Evolutionary conservation across 345 rosid species (phyloP).

Genomic region (Ailanthus altissimus): DNA sequence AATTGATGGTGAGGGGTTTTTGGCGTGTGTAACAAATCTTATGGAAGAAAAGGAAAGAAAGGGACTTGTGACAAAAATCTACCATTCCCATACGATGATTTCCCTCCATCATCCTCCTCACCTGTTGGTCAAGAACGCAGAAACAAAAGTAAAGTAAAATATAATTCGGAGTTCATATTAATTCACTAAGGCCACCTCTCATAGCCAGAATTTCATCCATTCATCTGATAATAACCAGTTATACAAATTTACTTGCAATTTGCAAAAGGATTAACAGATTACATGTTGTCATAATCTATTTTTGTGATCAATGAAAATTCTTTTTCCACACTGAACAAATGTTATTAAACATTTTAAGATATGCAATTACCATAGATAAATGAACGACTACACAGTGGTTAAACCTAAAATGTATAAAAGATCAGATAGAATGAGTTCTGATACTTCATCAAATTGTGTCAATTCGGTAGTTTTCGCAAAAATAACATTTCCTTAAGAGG

Average conservation of each 20-base stretch:
- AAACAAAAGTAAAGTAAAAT: neutral
- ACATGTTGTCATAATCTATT: neutral
- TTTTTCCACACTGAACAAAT: neutral
- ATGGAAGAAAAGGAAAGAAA: constrained; percentile 17
- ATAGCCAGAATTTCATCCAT: neutral
- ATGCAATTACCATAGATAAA: neutral
- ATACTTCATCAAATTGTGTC: neutral
- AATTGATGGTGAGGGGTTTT: constrained; percentile 13
- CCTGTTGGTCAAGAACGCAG: constrained; percentile 39
- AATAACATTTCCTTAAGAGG: neutral
- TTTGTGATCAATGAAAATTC: neutral
- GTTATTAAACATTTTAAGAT: neutral
- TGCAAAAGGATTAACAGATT: neutral
- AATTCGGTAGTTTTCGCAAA: neutral
- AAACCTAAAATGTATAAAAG: neutral
- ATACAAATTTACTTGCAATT: neutral
- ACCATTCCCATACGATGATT: constrained; percentile 99
- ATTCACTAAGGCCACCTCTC: neutral
- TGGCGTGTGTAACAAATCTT: neutral
- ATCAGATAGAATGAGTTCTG: neutral
- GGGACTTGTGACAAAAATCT: constrained; percentile 14
- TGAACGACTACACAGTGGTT: neutral
- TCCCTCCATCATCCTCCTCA: constrained; percentile 98
- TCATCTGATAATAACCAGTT: neutral
- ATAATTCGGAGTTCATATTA: neutral